Evolutionary conservation across 345 rosid genomes (phyloP).

Genomic region (Geranium rotundifolium): DNA sequence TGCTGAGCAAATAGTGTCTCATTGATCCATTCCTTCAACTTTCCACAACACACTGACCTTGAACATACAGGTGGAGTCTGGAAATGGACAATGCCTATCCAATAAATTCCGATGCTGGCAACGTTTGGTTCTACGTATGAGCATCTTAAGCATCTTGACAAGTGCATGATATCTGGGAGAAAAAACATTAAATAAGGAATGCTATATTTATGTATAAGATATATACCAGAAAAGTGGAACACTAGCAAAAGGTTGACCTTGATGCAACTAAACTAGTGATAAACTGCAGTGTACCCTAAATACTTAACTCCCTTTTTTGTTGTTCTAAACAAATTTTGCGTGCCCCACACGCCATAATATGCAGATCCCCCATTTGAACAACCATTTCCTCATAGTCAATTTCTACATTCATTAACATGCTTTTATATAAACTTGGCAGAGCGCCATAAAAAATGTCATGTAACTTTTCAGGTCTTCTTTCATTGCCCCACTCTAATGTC

Average conservation of each 20-base stretch:
- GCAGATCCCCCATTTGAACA: background rate
- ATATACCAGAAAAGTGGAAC: background rate
- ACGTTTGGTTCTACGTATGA: constrained; percentile 34
- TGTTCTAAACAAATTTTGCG: too few relatives aligned
- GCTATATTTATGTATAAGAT: background rate
- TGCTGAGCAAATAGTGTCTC: background rate
- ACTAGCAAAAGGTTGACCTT: background rate
- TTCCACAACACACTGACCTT: constrained; percentile 21
- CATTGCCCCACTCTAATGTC: background rate
- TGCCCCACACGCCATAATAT: too few relatives aligned
- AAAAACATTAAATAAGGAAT: constrained; percentile 4
- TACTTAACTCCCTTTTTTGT: background rate
- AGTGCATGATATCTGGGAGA: constrained; percentile 49
- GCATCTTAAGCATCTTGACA: constrained; percentile 37
- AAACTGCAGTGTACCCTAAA: background rate
- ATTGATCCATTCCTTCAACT: background rate
- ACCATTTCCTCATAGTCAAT: background rate
- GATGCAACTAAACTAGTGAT: background rate
- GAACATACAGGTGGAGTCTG: constrained; percentile 13
- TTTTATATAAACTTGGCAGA: background rate
- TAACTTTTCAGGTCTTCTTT: background rate
- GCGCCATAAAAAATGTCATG: background rate
- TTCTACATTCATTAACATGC: background rate
- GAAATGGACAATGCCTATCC: constrained; percentile 50
- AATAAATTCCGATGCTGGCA: constrained; percentile 47